Evolutionary conservation across 2,329 filamentous ascomycete species (phyloP), one percentile per base, ranked within the genome.

Genomic region (Dryadomyces quercus-mongolicae): DNA sequence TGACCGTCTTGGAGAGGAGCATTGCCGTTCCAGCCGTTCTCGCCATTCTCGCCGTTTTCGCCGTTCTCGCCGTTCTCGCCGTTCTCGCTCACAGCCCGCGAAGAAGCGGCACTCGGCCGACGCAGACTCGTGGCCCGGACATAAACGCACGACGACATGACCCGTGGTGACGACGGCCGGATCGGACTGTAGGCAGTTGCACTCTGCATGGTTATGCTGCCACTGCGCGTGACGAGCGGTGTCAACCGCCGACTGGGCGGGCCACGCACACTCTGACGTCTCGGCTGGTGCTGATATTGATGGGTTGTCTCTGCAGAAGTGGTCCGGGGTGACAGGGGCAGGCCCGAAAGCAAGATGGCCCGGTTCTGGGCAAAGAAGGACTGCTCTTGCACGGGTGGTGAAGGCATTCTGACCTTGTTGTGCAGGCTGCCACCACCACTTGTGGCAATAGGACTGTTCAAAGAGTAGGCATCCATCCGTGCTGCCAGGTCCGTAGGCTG

Each of bases 81-180:
- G 20, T 8, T 15, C 40, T 36, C 22, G 21, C 38, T 34, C 4
- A 7, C 7, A 6, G 8, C 3, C 8, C 40, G 20, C 13, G 38
- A 31, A 9, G 22, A 22, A 7, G 38, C 22, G 6, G 22, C 21
- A 16, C 22, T 36, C 22, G 21, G 38, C 16, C 21, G 36, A n/a
- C 18, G 12, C 5, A 59, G 49, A 13, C 25, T n/a, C 15, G 34
- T 36, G 5, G 56, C 59, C 40, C 57, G 57, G 42, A 60, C 57
- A 18, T 59, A 57, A 18, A 60, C 55, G 7, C 56, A 58, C 5
- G 56, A 55, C 34, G 59, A 60, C 18, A 57, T n/a, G 15, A 47
- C 48, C 1, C 47, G 53, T 15, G 58, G 56, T 2, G 58, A 57
- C 53, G 21, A 20, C 25, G 38, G 10, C 5, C 25, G 25, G 25